Conservation (phyloP, 2,329 filamentous ascomycete genomes). For the Pyricularia sp. region DNA sequence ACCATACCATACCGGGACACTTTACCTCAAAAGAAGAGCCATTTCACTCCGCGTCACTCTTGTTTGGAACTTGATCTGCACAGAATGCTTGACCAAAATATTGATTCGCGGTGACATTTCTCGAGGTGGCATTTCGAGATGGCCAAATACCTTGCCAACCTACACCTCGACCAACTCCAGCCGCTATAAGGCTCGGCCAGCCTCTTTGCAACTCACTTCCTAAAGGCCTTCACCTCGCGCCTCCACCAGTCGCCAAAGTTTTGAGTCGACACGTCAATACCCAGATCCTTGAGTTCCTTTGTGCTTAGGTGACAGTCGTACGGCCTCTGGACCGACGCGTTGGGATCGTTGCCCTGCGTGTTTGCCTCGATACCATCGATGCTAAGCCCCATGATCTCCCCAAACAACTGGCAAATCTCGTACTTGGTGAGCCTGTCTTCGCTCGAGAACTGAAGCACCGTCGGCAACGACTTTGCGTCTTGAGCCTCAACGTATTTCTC, state of each 20-base stretch:
- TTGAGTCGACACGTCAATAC: constrained; percentile 59
- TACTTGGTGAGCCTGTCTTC: constrained; percentile 84
- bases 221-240: constrained; percentile 45
- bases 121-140: background rate
- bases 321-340: constrained; percentile 60
- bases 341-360: constrained; percentile 58
- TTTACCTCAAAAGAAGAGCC: background rate
- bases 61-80: background rate
- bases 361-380: constrained; percentile 56
- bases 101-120: background rate
- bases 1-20: background rate
- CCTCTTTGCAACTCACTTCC: constrained; percentile 25
- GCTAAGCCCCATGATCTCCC: constrained; percentile 64
- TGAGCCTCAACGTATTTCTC: constrained; percentile 47
- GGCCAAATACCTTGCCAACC: background rate
- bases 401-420: constrained; percentile 68
- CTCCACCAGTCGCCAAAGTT: constrained; percentile 77
- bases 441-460: constrained; percentile 70
- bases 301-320: constrained; percentile 85
- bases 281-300: constrained; percentile 55
- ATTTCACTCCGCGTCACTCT: background rate
- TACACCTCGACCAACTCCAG: background rate
- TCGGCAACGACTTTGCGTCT: constrained; percentile 44
- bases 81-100: background rate
- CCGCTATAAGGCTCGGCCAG: background rate